phyloP scores from a whole-genome alignment of 1,284 basidiomycete genomes.

The Papiliotrema flavescens region DNA sequence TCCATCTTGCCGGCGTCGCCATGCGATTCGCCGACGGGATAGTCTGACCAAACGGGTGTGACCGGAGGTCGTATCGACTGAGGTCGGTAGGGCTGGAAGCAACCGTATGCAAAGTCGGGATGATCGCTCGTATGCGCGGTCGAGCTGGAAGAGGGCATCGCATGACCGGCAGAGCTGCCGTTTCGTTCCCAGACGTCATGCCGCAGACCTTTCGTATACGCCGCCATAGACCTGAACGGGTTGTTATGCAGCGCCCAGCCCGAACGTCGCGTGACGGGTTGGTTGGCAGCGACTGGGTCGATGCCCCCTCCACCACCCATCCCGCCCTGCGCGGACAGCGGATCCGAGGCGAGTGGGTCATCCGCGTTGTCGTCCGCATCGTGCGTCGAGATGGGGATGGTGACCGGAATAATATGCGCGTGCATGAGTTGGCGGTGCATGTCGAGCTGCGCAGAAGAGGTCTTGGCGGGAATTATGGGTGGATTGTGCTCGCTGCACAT shows the following conservation, averaged over 20 bases:
- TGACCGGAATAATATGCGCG: slow-evolving; percentile 1
- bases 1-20: slow-evolving; percentile 25
- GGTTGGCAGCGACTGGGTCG: slow-evolving; percentile 10
- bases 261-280: slow-evolving; percentile 19
- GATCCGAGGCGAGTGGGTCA: slow-evolving; percentile 14
- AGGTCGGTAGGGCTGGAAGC: too few relatives aligned
- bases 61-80: too few relatives aligned
- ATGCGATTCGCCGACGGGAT: slow-evolving; percentile 1
- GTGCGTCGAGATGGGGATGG: slow-evolving; percentile 10
- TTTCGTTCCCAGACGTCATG: not conserved
- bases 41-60: slow-evolving; percentile 27
- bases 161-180: not conserved
- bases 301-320: slow-evolving; percentile 20
- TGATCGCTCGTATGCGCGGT: too few relatives aligned
- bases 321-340: slow-evolving; percentile 11
- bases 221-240: not conserved
- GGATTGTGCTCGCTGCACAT: slow-evolving; percentile 30
- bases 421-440: slow-evolving; percentile 30
- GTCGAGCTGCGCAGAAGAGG: slow-evolving; percentile 44
- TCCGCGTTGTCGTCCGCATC: slow-evolving; percentile 22
- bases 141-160: not conserved
- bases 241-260: slow-evolving; percentile 5
- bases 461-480: slow-evolving; percentile 26
- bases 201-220: not conserved
- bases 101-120: too few relatives aligned